These are phyloP conservation scores for Dispira simplex DNA, from an alignment of 192 early-diverging fungal species.

Conservation along the genomic window DNA sequence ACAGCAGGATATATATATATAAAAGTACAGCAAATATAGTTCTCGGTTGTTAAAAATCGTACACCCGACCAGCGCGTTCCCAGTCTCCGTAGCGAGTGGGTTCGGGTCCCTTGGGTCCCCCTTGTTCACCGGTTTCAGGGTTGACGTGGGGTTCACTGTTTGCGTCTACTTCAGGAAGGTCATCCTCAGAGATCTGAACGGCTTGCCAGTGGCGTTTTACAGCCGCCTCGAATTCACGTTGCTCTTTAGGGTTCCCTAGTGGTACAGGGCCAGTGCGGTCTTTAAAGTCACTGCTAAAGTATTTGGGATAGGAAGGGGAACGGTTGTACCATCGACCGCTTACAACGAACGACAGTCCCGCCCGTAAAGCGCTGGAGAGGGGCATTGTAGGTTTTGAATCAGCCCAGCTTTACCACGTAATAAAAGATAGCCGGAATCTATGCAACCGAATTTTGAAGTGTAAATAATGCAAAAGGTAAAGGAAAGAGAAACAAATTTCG, in stretches of 20 bases:
- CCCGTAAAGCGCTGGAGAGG: no score
- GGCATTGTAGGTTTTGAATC: no score
- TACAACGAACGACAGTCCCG: no score
- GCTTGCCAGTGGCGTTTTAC: conserved; percentile 25
- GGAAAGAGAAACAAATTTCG: no score
- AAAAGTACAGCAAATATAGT: no score
- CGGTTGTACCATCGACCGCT: no score
- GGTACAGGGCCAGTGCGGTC: conserved; percentile 36
- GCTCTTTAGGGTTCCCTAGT: conserved; percentile 39
- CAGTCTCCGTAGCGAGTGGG: conserved; percentile 73
- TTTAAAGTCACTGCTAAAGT: neutral
- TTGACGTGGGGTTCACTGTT: conserved; percentile 38
- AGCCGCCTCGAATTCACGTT: conserved; percentile 40
- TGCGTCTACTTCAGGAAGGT: neutral
- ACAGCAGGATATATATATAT: conserved; percentile 4
- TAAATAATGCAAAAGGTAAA: no score
- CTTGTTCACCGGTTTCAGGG: conserved; percentile 50
- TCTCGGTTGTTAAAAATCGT: conserved; percentile 33
- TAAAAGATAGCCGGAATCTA: no score
- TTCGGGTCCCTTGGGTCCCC: conserved; percentile 60
- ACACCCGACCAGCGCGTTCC: conserved; percentile 63
- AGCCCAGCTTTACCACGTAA: no score
- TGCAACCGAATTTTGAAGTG: no score
- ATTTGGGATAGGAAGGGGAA: no score
- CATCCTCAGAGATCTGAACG: conserved; percentile 19